phyloP scores from a whole-genome alignment of 768 basidiomycete species.

The Agaricus blazei region DNA sequence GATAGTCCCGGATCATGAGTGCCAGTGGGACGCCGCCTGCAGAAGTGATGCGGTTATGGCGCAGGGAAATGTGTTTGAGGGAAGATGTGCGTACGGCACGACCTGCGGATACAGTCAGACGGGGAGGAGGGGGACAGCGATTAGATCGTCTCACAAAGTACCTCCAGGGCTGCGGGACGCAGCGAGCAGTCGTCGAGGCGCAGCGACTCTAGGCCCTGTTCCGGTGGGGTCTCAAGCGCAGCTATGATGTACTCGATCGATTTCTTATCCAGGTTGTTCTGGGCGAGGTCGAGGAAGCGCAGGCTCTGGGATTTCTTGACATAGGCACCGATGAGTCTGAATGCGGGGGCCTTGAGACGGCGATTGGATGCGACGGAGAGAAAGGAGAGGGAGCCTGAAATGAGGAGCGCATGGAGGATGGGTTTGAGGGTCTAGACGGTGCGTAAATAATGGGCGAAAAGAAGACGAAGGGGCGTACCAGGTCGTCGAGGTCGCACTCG shows the following conservation, averaged over 20 bases:
- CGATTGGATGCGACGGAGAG: constrained; percentile 86
- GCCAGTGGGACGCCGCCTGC: constrained; percentile 89
- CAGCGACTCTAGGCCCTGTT: constrained; percentile 66
- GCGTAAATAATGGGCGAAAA: neutral
- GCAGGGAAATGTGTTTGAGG: constrained; percentile 83
- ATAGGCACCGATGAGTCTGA: constrained; percentile 77
- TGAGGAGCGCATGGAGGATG: constrained; percentile 84
- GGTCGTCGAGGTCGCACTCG: constrained; percentile 84
- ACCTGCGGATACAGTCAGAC: constrained; percentile 36
- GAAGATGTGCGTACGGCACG: constrained; percentile 80
- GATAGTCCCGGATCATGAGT: constrained; percentile 95
- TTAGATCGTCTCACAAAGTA: constrained; percentile 53
- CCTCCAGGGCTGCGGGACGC: constrained; percentile 69
- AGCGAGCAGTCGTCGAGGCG: constrained; percentile 85
- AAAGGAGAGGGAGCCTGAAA: constrained; percentile 73
- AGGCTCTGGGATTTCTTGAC: constrained; percentile 71
- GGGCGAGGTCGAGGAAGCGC: constrained; percentile 87
- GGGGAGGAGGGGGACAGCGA: neutral
- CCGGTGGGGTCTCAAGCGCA: constrained; percentile 52
- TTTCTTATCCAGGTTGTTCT: constrained; percentile 80
- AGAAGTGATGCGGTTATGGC: constrained; percentile 81
- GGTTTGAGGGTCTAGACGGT: constrained; percentile 69
- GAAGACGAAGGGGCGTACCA: constrained; percentile 38
- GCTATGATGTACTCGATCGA: constrained; percentile 77
- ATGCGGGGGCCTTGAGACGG: constrained; percentile 70